Conservation (phyloP, 2,329 filamentous ascomycete species). For the Neonectria neomacrospora region DNA sequence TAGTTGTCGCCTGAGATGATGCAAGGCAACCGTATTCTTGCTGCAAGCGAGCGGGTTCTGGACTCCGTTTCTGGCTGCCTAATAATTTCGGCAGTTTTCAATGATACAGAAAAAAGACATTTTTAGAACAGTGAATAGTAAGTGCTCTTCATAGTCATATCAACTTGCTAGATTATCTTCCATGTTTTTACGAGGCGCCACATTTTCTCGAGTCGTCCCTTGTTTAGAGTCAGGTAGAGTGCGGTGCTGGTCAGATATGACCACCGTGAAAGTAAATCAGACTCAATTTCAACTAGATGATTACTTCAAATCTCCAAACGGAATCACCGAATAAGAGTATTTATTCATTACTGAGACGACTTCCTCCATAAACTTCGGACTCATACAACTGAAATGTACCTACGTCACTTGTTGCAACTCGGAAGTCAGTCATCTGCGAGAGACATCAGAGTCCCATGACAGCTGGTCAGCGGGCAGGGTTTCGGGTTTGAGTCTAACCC, state of each 20-base stretch:
- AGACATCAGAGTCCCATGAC: not conserved
- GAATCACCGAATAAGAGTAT: not conserved
- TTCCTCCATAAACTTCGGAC: not conserved
- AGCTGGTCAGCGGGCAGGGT: not conserved
- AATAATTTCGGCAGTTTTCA: not conserved
- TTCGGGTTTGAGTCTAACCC: not conserved
- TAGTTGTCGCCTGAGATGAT: slow-evolving; percentile 7
- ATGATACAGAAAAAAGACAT: not conserved
- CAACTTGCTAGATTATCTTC: not conserved
- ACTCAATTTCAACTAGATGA: not conserved
- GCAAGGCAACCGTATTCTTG: slow-evolving; percentile 13
- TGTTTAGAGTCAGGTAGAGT: no score
- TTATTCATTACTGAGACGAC: not conserved
- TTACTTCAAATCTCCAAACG: not conserved
- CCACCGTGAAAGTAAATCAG: not conserved
- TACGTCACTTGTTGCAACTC: not conserved
- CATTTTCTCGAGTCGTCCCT: not conserved
- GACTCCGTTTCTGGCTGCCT: not conserved
- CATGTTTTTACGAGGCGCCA: not conserved
- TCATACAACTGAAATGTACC: not conserved
- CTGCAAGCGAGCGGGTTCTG: slow-evolving; percentile 9
- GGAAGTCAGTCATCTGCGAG: not conserved
- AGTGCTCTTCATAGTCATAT: no score
- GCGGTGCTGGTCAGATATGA: not conserved
- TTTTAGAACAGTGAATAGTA: no score